Percentiles rank a stretch among this genome's conserved stretches.
These are phyloP conservation scores for Phoenix dactylifera DNA, from an alignment of 176 grass and related monocot genomes.

Conservation along the genomic window DNA sequence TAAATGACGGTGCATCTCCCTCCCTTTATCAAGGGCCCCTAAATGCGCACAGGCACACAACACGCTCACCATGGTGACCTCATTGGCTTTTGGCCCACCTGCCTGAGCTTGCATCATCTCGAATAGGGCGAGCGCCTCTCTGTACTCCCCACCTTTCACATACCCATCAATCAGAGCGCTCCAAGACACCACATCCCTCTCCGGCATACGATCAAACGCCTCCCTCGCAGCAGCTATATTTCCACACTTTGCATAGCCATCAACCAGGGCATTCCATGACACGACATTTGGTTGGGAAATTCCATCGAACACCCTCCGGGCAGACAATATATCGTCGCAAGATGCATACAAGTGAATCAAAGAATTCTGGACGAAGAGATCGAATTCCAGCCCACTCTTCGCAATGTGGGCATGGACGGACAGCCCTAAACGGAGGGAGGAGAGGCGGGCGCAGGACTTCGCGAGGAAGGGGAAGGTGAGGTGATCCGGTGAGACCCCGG, in stretches of 20 bases:
- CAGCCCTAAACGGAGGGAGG: neutral
- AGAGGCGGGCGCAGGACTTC: conserved; percentile 23
- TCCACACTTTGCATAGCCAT: conserved; percentile 62
- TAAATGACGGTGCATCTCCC: conserved; percentile 33
- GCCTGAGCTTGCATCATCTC: conserved; percentile 33
- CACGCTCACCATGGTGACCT: conserved; percentile 53
- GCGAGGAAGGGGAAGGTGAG: conserved; percentile 24
- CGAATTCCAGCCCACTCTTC: conserved; percentile 10
- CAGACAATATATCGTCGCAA: conserved; percentile 21
- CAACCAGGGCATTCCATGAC: conserved; percentile 55
- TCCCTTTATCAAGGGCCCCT: conserved; percentile 38
- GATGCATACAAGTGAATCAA: conserved; percentile 36
- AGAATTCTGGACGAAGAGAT: conserved; percentile 19
- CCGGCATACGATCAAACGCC: conserved; percentile 39
- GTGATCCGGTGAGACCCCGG: conserved; percentile 9
- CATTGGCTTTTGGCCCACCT: conserved; percentile 25
- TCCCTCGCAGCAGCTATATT: conserved; percentile 28
- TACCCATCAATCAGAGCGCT: conserved; percentile 58
- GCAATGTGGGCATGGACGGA: conserved; percentile 10
- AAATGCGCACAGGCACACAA: conserved; percentile 46
- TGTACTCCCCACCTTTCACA: conserved; percentile 47
- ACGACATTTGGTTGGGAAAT: conserved; percentile 35
- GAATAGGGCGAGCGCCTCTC: conserved; percentile 29
- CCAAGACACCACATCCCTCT: conserved; percentile 52
- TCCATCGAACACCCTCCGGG: conserved; percentile 55